phyloP scores from a whole-genome alignment of 1,284 basidiomycete genomes.

The Inonotus obliquus region DNA sequence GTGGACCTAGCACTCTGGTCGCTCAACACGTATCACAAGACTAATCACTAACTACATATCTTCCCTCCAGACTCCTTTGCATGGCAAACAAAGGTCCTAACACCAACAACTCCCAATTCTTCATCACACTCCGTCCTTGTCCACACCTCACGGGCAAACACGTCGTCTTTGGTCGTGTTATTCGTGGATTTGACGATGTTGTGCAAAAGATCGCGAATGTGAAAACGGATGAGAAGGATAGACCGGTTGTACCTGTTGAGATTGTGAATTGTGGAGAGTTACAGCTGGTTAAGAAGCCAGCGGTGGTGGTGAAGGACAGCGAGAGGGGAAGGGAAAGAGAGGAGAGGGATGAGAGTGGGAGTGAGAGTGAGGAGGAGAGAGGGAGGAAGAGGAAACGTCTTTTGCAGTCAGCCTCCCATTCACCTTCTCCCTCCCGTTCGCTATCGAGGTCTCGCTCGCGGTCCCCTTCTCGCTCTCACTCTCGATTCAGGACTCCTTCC shows the following conservation, averaged over 20 bases:
- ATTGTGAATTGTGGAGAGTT: conserved; percentile 84
- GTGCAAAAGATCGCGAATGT: conserved; percentile 47
- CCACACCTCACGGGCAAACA: conserved; percentile 78
- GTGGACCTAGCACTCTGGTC: background rate
- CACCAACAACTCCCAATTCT: conserved; percentile 82
- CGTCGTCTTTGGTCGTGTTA: conserved; percentile 70
- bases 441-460: conserved; percentile 22
- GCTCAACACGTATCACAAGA: background rate
- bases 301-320: conserved; percentile 18
- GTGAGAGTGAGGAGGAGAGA: conserved; percentile 20
- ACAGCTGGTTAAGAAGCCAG: conserved; percentile 48
- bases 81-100: conserved; percentile 83
- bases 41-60: background rate
- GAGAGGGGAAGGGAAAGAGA: conserved; percentile 18
- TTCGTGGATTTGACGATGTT: conserved; percentile 59
- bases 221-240: conserved; percentile 62
- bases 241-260: conserved; percentile 67
- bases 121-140: conserved; percentile 71
- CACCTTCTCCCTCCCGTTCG: conserved; percentile 25
- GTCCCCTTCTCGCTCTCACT: conserved; percentile 21
- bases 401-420: conserved; percentile 23
- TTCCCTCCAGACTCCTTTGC: conserved; percentile 51
- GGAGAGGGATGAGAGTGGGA: conserved; percentile 21
- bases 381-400: conserved; percentile 30
- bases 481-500: background rate